Base-by-base conservation (phyloP, 2,329 filamentous ascomycete genomes). In the Chaetoscypha palmicola region DNA sequence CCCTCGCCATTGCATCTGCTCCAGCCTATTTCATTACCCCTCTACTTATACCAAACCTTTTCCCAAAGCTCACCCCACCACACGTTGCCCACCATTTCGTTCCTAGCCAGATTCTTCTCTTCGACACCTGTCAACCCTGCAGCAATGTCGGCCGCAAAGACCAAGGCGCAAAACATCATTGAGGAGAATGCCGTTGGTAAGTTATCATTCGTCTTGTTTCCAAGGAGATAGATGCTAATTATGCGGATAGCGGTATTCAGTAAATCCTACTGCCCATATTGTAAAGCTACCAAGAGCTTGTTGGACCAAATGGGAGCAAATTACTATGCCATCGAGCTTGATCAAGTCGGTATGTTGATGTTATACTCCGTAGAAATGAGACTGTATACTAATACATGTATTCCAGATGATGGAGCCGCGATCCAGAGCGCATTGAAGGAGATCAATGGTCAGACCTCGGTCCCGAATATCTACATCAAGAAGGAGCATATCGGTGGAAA, bases 201-300 rank as follows among this genome's bases (percentile, higher is more conserved):
- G 81, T 70, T 17, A 5, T 43, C 12, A 42, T 17, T 34, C 31
- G 16, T 16, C 26, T 19, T 21, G 8, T 14, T 8, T 20, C 8
- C 21, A 23, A 21, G 20, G 3, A 14, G 20, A 23, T 7, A 9
- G 19, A 10, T 5, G 12, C 14, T 24, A 24, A 22, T 11, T 2
- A 14, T 41, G 12, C 17, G 35, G 17, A 14, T 31, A 86, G 86
- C 92, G 59, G 86, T 98, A 64, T 98, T 98, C 77, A 90, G 84
- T 69, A 98, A 98, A 74, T 87, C 83, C 12, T 95, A 88, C 72
- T 98, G 92, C 77, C 89, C 90, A 10, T 94, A 94, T 77, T 97
- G 91, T 76, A 74, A 69, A 46, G 73, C 81, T 48, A 80, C 83
- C 57, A 97, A 97, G 80, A 61, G 73, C 45, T 73, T 87, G 39